phyloP scores from a whole-genome alignment of 371 early-diverging fungal species.

The Mucor lusitanicus region DNA sequence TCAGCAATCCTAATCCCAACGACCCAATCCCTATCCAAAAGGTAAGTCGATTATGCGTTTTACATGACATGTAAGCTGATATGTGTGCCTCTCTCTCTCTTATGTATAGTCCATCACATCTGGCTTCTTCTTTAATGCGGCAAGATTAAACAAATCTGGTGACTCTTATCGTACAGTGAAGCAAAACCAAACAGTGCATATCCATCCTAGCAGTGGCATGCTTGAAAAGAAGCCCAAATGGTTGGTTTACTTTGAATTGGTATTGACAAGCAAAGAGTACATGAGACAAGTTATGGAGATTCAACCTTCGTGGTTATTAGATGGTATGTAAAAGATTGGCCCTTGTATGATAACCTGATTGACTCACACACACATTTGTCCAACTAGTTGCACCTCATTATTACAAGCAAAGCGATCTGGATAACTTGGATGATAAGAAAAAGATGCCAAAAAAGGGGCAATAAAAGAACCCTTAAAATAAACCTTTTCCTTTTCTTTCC shows the following conservation, averaged over 20 bases:
- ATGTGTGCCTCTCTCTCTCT: no score
- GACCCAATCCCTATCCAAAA: conserved; percentile 83
- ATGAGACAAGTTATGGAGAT: conserved; percentile 96
- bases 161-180: conserved; percentile 93
- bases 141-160: conserved; percentile 78
- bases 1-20: conserved; percentile 74
- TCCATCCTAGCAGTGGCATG: conserved; percentile 91
- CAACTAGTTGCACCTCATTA: conserved; percentile 86
- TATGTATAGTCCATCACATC: conserved; percentile 77
- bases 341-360: neutral
- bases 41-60: conserved; percentile 18
- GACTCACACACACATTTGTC: neutral
- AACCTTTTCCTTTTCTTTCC: neutral
- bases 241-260: conserved; percentile 92
- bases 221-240: conserved; percentile 76
- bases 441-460: conserved; percentile 59
- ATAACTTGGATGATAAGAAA: conserved; percentile 60
- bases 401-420: conserved; percentile 77
- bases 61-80: neutral
- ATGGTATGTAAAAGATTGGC: conserved; percentile 52
- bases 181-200: conserved; percentile 87
- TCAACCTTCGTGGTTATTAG: conserved; percentile 89
- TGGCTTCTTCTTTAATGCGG: conserved; percentile 95
- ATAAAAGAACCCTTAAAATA: conserved; percentile 9
- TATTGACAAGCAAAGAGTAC: conserved; percentile 92